Evolutionary conservation across 208 protist genomes (phyloP).

Genomic region (Porcisia deanei): DNA sequence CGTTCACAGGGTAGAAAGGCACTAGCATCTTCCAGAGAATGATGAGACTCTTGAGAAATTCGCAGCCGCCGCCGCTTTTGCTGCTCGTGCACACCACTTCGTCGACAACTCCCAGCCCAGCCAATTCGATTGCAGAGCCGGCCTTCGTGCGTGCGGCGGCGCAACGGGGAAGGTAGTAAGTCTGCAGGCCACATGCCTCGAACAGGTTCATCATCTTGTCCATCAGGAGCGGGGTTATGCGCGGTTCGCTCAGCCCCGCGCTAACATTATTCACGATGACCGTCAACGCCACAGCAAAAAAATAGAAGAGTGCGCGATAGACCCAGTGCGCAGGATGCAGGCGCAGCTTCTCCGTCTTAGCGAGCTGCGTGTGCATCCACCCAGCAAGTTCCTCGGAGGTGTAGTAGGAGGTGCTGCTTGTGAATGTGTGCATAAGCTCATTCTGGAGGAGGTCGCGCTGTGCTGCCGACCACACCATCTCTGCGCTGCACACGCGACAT

Average conservation of each 20-base stretch:
- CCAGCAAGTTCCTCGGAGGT: conserved; percentile 24
- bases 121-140: not conserved
- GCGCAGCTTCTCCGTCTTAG: conserved; percentile 21
- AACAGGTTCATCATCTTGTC: conserved; percentile 29
- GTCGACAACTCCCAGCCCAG: conserved; percentile 9
- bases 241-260: conserved; percentile 12
- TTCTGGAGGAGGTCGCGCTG: conserved; percentile 29
- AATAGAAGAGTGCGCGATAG: conserved; percentile 61
- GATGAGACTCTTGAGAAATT: conserved; percentile 48
- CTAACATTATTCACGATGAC: conserved; percentile 26
- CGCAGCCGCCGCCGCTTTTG: conserved; percentile 39
- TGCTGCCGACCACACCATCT: conserved; percentile 29
- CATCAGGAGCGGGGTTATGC: conserved; percentile 5
- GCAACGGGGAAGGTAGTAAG: conserved; percentile 27
- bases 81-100: conserved; percentile 13
- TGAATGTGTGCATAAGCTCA: conserved; percentile 34
- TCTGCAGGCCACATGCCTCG: conserved; percentile 20
- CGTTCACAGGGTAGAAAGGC: conserved; percentile 72
- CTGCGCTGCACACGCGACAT: conserved; percentile 33
- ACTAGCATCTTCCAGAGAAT: conserved; percentile 61
- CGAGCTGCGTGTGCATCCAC: conserved; percentile 48
- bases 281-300: conserved; percentile 38
- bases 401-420: conserved; percentile 22
- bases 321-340: conserved; percentile 72
- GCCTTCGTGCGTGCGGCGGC: conserved; percentile 6